Percentiles rank a stretch among this genome's conserved stretches.
phyloP scores from a whole-genome alignment of 2,329 filamentous ascomycete genomes.

The Fusarium albidum region DNA sequence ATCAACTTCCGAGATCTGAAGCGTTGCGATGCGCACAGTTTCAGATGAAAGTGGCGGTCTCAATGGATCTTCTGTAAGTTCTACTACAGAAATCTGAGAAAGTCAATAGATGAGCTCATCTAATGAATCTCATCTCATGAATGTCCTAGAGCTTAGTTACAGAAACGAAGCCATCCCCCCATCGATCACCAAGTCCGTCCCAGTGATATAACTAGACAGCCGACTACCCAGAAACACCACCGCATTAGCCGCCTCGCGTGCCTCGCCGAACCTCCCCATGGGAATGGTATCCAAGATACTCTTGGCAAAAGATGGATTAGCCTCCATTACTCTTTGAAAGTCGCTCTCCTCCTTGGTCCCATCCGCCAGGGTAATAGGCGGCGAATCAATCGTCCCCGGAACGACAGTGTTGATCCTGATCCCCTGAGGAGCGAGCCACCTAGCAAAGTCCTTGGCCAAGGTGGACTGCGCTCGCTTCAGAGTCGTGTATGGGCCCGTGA shows the following conservation, averaged over 20 bases:
- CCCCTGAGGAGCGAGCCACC: constrained; percentile 30
- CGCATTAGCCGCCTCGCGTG: constrained; percentile 35
- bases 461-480: constrained; percentile 38
- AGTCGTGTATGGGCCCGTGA: constrained; percentile 30
- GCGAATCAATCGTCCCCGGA: constrained; percentile 34
- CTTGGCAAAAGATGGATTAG: constrained; percentile 16
- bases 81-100: too few species aligned
- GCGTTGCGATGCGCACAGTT: too few species aligned
- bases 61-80: too few species aligned
- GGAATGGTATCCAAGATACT: constrained; percentile 19
- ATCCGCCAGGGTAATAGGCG: constrained; percentile 18
- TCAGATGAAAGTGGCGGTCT: too few species aligned
- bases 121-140: too few species aligned
- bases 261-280: constrained; percentile 20
- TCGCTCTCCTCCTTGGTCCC: constrained; percentile 33
- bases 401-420: constrained; percentile 37
- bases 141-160: too few species aligned
- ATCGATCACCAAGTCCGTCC: constrained; percentile 35
- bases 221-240: constrained; percentile 35
- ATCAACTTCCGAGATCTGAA: too few species aligned
- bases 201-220: constrained; percentile 32
- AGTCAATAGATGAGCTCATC: too few species aligned
- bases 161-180: constrained; percentile 23
- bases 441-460: constrained; percentile 36
- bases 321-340: constrained; percentile 13